Percentiles rank a stretch among this genome's conserved stretches.
phyloP scores from a whole-genome alignment of 129 eudicot genomes.

The Lonicera japonica region DNA sequence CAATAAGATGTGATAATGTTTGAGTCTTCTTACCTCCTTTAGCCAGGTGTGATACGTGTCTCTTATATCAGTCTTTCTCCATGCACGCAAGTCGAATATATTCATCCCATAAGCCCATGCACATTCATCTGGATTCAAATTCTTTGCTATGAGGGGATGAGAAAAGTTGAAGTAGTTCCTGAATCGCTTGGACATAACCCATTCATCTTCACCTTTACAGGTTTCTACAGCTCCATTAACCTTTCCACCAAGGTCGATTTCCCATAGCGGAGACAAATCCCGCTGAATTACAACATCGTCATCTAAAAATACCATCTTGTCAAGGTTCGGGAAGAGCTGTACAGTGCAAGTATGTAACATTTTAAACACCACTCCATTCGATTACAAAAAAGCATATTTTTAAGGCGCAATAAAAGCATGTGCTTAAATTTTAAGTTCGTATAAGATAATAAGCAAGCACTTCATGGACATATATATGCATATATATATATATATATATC shows the following conservation, averaged over 20 bases:
- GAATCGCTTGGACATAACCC: conserved; percentile 95
- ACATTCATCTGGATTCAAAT: conserved; percentile 90
- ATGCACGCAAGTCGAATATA: conserved; percentile 78
- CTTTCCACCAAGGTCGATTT: conserved; percentile 80
- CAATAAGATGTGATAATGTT: background rate
- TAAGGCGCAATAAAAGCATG: background rate
- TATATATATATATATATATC: too few species aligned
- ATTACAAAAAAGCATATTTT: background rate
- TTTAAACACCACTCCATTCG: conserved; percentile 11
- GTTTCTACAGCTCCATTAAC: conserved; percentile 99
- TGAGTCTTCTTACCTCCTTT: conserved; percentile 56
- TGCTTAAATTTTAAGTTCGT: too few species aligned
- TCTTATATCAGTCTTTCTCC: conserved; percentile 84
- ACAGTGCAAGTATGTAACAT: conserved; percentile 18
- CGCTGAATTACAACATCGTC: conserved; percentile 94
- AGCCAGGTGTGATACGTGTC: conserved; percentile 96
- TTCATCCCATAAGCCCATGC: conserved; percentile 99
- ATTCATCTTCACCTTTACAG: conserved; percentile 88
- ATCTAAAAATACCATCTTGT: conserved; percentile 91
- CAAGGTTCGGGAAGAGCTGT: conserved; percentile 97
- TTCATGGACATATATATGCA: too few species aligned
- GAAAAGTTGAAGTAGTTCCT: conserved; percentile 97
- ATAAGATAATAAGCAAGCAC: background rate
- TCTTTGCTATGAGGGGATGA: conserved; percentile 79
- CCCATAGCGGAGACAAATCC: conserved; percentile 89